phyloP scores from a whole-genome alignment of 495 filamentous ascomycete species.

The Daldinia loculata region DNA sequence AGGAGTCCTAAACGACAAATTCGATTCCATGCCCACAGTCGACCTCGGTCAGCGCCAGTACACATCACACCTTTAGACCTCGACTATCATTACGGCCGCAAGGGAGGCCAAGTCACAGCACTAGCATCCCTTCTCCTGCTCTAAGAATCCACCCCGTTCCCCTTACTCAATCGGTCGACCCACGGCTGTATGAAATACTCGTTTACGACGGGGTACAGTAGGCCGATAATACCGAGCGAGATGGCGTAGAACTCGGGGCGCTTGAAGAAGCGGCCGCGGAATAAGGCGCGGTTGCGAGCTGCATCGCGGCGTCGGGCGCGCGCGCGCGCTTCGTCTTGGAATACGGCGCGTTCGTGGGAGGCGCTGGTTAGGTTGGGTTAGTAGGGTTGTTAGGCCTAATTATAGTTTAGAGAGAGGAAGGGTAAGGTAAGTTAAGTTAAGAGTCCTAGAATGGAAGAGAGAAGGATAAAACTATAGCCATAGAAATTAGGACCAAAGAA shows the following conservation, averaged over 20 bases:
- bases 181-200: slow-evolving; percentile 29
- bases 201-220: slow-evolving; percentile 32
- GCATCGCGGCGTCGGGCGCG: slow-evolving; percentile 35
- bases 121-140: not conserved
- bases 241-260: slow-evolving; percentile 39
- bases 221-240: slow-evolving; percentile 25
- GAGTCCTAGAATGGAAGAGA: too few relatives aligned
- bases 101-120: too few relatives aligned
- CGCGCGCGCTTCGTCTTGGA: slow-evolving; percentile 35
- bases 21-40: not conserved
- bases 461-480: too few relatives aligned
- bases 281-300: slow-evolving; percentile 34
- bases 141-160: not conserved
- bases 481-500: too few relatives aligned
- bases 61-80: not conserved
- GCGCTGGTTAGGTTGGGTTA: slow-evolving; percentile 17
- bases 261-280: slow-evolving; percentile 26
- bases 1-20: not conserved
- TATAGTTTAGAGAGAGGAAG: not conserved
- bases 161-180: not conserved
- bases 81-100: not conserved
- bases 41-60: not conserved
- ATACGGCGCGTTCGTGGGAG: slow-evolving; percentile 38
- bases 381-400: not conserved
- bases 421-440: too few relatives aligned